Conservation (phyloP, 2,329 filamentous ascomycete species). For the Colletotrichum spinosum region DNA sequence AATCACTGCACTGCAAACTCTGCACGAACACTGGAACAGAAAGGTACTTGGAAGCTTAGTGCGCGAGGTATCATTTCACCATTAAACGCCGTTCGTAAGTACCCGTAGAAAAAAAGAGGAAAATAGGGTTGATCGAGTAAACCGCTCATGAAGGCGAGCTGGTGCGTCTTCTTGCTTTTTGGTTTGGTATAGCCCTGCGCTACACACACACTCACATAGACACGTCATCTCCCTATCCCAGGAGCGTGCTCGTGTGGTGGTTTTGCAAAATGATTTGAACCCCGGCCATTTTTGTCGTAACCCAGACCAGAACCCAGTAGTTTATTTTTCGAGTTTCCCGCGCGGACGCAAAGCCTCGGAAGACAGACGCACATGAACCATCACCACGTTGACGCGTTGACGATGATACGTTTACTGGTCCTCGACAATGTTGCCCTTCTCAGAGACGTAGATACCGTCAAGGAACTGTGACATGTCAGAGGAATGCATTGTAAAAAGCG, state of each 20-base stretch:
- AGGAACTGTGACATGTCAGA: slow-evolving; percentile 78
- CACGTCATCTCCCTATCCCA: slow-evolving; percentile 10
- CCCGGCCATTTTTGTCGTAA: slow-evolving; percentile 26
- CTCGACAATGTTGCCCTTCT: slow-evolving; percentile 94
- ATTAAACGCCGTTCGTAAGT: slow-evolving; percentile 8
- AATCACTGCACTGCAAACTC: too few relatives aligned
- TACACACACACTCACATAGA: slow-evolving; percentile 22
- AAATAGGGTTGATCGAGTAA: slow-evolving; percentile 11
- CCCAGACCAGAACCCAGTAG: slow-evolving; percentile 30
- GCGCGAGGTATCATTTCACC: slow-evolving; percentile 21
- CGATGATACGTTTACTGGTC: slow-evolving; percentile 60
- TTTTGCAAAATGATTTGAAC: slow-evolving; percentile 21
- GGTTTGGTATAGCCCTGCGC: slow-evolving; percentile 20
- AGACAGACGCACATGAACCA: slow-evolving; percentile 22
- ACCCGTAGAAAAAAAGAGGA: slow-evolving; percentile 11
- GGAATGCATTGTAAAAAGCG: background rate
- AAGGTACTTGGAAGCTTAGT: background rate
- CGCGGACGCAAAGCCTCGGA: slow-evolving; percentile 43
- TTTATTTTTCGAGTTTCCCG: slow-evolving; percentile 35
- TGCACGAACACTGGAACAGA: too few relatives aligned
- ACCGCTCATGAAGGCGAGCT: slow-evolving; percentile 16
- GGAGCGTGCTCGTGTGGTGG: slow-evolving; percentile 5
- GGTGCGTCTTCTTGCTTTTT: slow-evolving; percentile 26
- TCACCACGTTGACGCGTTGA: slow-evolving; percentile 31
- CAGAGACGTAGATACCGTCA: slow-evolving; percentile 99